Base-by-base conservation (phyloP, 1,284 basidiomycete genomes). In the Melampsora americana region DNA sequence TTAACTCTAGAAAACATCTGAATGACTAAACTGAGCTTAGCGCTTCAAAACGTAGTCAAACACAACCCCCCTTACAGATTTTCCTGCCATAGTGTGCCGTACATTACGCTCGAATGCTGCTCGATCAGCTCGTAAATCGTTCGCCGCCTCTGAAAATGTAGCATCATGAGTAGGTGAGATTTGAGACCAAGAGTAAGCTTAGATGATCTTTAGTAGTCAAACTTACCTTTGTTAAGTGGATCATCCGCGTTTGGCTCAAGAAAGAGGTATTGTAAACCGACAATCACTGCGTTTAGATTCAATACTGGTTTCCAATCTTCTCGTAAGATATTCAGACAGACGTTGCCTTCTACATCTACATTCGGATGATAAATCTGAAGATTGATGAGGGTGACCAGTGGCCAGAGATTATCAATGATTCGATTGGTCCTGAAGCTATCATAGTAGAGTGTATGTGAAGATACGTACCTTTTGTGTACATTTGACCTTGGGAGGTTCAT, bases 291-390 rank as follows among this genome's bases (percentile, higher is more conserved):
- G 83, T 94, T 97, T 74, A 98, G 87, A 84, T 97, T 98, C 69
- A 99, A 87, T 4, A 98, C 96, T 18, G 96, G 96, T 83, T 99
- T 99, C 96, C 96, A 99, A 85, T 99, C 96, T 86, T 99, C 96
- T 83, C 96, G 89, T 77, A 99, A 87, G 81, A 99, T 98, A 85
- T 99, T 99, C 44, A 85, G 82, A 85, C 93, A 95, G 50, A 98
- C 93, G 80, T 97, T 97, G 67, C 95, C 95, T 64, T 98, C 93
- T 46, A 97, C 87, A 84, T 99, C 95, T 65, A 99, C 90, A 82
- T 99, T 99, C 1, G 96, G 96, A 83, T 99, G 96, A 84, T 99
- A 99, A 82, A 99, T 97, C 95, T 96, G 79, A 32, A 46, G 42
- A 30, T 69, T 79, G 59, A 79, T 74, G 14, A 26, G 16, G 20